Evolutionary conservation across 2,329 filamentous ascomycete genomes (phyloP).

Genomic region (Beauveria asiatica): DNA sequence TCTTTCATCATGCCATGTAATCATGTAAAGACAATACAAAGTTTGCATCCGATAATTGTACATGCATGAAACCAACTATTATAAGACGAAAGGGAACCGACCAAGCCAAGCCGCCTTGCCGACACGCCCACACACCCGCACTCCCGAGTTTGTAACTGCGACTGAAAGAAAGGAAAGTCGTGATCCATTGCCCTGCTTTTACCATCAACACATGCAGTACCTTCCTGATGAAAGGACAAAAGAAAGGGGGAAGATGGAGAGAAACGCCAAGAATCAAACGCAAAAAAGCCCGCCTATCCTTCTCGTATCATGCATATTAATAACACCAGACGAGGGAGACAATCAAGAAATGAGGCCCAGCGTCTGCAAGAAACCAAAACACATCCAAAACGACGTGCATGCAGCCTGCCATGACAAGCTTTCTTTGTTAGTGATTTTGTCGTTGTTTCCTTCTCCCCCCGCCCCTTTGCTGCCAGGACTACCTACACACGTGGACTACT

Average conservation of each 20-base stretch:
- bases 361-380: background rate
- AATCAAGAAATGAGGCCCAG: slow-evolving; percentile 1
- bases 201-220: no score
- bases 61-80: background rate
- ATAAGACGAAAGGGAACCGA: background rate
- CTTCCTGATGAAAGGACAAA: no score
- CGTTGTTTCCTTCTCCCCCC: background rate
- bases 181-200: no score
- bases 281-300: no score
- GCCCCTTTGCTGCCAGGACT: background rate
- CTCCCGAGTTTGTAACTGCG: background rate
- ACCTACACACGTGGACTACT: background rate
- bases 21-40: background rate
- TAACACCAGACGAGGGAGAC: no score
- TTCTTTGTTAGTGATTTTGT: background rate
- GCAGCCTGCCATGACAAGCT: background rate
- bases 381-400: background rate
- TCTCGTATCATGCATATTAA: no score
- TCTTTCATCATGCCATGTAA: background rate
- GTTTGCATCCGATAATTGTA: background rate
- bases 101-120: background rate
- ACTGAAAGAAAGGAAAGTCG: no score
- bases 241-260: no score
- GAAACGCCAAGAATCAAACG: no score
- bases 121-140: background rate